A percentile compares a stretch with the other conserved stretches of the same genome.
phyloP scores from a whole-genome alignment of 305 asterid genomes.

The Fraxinus angustifolia region DNA sequence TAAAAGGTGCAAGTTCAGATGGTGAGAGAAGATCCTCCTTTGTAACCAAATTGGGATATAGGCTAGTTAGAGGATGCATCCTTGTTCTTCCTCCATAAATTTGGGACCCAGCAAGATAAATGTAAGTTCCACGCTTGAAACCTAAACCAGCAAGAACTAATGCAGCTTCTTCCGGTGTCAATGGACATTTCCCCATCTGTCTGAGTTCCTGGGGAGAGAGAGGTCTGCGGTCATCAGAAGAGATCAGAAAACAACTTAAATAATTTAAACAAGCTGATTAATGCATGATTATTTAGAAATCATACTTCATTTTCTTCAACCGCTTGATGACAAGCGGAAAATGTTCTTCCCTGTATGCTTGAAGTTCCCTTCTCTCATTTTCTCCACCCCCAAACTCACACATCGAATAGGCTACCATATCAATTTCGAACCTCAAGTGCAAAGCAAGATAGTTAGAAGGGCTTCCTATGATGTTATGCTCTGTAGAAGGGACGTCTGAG shows the following conservation, averaged over 20 bases:
- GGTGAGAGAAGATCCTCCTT: constrained; percentile 86
- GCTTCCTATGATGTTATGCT: constrained; percentile 19
- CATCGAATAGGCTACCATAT: constrained; percentile 95
- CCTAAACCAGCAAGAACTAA: constrained; percentile 83
- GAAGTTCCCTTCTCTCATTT: constrained; percentile 58
- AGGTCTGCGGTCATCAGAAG: constrained; percentile 31
- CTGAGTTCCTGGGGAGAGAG: constrained; percentile 56
- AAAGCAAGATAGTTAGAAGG: constrained; percentile 70
- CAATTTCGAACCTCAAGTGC: constrained; percentile 90
- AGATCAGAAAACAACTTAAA: not conserved
- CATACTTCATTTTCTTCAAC: constrained; percentile 55
- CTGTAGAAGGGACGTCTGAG: constrained; percentile 26
- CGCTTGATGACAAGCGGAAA: constrained; percentile 75
- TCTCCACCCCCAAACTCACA: constrained; percentile 92
- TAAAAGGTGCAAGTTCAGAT: constrained; percentile 67
- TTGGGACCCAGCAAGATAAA: constrained; percentile 85
- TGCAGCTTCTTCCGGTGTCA: constrained; percentile 95
- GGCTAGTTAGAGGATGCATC: constrained; percentile 55
- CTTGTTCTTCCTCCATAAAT: constrained; percentile 76
- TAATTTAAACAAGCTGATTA: not conserved
- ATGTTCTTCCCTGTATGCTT: constrained; percentile 73
- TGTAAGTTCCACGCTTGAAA: constrained; percentile 54
- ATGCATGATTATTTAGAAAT: not conserved
- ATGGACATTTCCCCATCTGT: constrained; percentile 71
- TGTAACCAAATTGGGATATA: constrained; percentile 69